Conservation (phyloP, 2,329 filamentous ascomycete species). For the Trichoderma sp. region DNA sequence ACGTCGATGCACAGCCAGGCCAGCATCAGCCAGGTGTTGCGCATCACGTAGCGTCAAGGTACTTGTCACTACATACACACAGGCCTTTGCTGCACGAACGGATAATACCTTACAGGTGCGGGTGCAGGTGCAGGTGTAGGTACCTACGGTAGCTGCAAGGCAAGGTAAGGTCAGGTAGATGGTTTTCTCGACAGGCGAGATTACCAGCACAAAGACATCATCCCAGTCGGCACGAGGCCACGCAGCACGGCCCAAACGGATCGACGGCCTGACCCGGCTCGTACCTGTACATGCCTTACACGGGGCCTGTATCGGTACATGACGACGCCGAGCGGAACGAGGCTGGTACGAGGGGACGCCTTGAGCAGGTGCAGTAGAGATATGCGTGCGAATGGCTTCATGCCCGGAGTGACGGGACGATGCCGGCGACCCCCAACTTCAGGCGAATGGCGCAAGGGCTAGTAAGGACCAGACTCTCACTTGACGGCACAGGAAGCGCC, state of each 20-base stretch:
- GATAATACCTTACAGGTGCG: no score
- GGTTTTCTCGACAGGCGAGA: conserved; percentile 15
- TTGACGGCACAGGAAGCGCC: no score
- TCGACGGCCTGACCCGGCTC: conserved; percentile 23
- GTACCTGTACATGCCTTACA: not conserved
- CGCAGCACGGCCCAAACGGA: conserved; percentile 21
- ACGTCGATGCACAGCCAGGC: not conserved
- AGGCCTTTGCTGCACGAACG: no score
- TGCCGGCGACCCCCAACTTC: not conserved
- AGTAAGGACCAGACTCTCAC: not conserved
- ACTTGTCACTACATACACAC: no score
- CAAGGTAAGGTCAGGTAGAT: not conserved
- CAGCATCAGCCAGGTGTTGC: conserved; percentile 5
- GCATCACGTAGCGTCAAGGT: conserved; percentile 5
- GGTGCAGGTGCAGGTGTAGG: no score
- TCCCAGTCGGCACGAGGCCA: conserved; percentile 14
- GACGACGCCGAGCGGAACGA: not conserved
- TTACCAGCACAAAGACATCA: conserved; percentile 5
- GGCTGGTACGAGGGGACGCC: not conserved
- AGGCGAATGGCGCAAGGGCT: not conserved
- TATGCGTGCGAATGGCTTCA: not conserved
- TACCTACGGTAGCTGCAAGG: no score
- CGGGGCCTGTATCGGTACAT: not conserved
- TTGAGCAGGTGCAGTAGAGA: not conserved
- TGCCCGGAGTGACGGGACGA: not conserved